Evolutionary conservation across 352 stramenopile genomes (phyloP).

Genomic region (Phytophthora ohioensis): DNA sequence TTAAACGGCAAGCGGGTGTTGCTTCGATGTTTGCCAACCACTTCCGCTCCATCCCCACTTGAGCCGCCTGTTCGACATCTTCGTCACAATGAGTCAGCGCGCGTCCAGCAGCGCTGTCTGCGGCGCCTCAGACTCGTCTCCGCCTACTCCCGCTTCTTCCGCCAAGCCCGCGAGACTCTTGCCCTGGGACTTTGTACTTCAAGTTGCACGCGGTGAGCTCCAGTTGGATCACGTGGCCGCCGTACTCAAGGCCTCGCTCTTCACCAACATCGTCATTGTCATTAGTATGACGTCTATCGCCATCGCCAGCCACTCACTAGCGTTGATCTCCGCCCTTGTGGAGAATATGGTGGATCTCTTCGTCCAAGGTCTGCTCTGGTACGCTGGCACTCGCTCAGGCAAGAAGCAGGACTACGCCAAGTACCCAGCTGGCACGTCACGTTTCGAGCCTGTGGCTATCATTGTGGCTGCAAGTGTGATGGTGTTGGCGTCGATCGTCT

Average conservation of each 20-base stretch:
- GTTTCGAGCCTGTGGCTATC: slow-evolving; percentile 94
- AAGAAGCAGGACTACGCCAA: slow-evolving; percentile 87
- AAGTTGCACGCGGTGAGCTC: slow-evolving; percentile 17
- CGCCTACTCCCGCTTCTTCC: neutral
- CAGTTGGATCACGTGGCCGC: slow-evolving; percentile 62
- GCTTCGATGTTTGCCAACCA: neutral
- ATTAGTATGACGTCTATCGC: slow-evolving; percentile 74
- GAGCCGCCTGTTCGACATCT: neutral
- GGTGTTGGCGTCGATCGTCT: slow-evolving; percentile 90
- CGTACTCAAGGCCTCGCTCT: slow-evolving; percentile 63
- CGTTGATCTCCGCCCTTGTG: slow-evolving; percentile 90
- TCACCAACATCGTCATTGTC: slow-evolving; percentile 74
- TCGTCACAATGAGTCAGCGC: slow-evolving; percentile 18
- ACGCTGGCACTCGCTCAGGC: slow-evolving; percentile 81
- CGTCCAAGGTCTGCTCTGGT: slow-evolving; percentile 90
- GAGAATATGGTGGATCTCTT: slow-evolving; percentile 95
- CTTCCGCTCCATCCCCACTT: neutral
- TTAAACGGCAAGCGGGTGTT: neutral
- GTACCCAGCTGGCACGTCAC: slow-evolving; percentile 91
- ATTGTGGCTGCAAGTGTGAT: slow-evolving; percentile 94
- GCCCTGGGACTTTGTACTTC: slow-evolving; percentile 18
- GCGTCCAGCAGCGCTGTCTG: slow-evolving; percentile 1
- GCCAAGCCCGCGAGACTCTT: neutral
- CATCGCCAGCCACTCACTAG: slow-evolving; percentile 85
- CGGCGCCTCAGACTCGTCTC: neutral